Conservation (phyloP, 805 yeast genomes). For the Jamesozyma lodderae region DNA sequence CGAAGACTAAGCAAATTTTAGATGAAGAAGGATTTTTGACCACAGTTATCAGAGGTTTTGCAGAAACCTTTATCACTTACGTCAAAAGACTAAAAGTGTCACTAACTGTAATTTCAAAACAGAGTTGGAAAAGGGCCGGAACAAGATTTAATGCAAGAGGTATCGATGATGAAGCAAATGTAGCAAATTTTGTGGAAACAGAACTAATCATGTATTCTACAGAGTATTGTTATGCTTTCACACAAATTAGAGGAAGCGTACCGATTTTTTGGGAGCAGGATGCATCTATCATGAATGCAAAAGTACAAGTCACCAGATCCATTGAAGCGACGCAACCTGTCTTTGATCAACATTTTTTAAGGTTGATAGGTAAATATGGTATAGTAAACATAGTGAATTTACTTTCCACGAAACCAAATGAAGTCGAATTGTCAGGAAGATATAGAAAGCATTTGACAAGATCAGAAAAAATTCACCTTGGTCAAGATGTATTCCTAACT, state of each 20-base stretch:
- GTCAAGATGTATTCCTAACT: conserved; percentile 43
- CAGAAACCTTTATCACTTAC: conserved; percentile 53
- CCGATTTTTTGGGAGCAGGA: conserved; percentile 99
- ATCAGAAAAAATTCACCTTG: conserved; percentile 26
- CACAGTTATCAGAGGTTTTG: conserved; percentile 91
- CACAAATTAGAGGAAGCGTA: conserved; percentile 86
- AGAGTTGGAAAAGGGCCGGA: conserved; percentile 94
- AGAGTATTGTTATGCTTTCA: conserved; percentile 57
- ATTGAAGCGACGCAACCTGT: conserved; percentile 87
- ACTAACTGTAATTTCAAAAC: conserved; percentile 79
- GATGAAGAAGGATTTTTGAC: conserved; percentile 78
- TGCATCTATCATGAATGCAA: conserved; percentile 76
- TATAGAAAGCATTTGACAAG: conserved; percentile 50
- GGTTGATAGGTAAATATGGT: conserved; percentile 66
- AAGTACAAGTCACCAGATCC: conserved; percentile 79
- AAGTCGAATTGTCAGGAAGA: conserved; percentile 57
- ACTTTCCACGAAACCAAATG: conserved; percentile 69
- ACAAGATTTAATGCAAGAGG: conserved; percentile 92
- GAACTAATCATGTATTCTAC: conserved; percentile 62
- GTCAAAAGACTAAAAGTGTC: conserved; percentile 34
- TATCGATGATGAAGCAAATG: conserved; percentile 88
- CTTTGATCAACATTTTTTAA: conserved; percentile 71
- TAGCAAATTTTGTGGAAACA: conserved; percentile 92
- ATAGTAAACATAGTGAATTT: conserved; percentile 79
- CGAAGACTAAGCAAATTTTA: conserved; percentile 44